Base-by-base conservation (phyloP, 2,329 filamentous ascomycete genomes). In the Phialophora macrospora region DNA sequence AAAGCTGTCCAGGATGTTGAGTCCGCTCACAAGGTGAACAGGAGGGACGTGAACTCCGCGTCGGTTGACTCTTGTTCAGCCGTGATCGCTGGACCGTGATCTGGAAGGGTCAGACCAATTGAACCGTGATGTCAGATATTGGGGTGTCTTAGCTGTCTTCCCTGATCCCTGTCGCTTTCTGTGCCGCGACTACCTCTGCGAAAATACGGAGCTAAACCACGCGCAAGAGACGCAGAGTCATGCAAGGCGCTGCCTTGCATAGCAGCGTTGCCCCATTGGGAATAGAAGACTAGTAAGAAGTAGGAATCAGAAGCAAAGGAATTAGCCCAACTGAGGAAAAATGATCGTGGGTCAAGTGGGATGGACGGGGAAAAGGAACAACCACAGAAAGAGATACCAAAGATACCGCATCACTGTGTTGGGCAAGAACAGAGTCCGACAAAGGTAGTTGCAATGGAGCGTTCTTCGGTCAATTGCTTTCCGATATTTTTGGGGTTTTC, bases 401-500 rank as follows among this genome's bases (percentile, higher is more conserved):
- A 6, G 17, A 6, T 8, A 44, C 17, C 38, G 17, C 17, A 17
- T 26, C 34, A 51, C 17, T 3, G 28, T 20, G 22, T 48, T 3
- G 20, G 24, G 30, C 26, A 52, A 32, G 48, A 52, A 48, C 24
- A 14, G 48, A 26, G 4, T 22, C 11, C 2, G 22, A 22, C 9
- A 51, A 51, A 5, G 22, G 24, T 14, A 2, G 32, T 51, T 11
- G 24, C 48, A 26, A 24, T 26, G 48, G 48, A 51, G 48, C 20
- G 4, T 12, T 51, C 28, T 44, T 17, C 24, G 48, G 56, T 51
- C 56, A 59, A 51, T 49, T 34, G 58, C 48, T 41, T 60, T 60
- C 30, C 32, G 46, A 60, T 60, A 28, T 60, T 52, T 52, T 60
- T 38, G 38, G 58, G 58, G 30, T 34, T 60, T 60, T 51, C 58